phyloP scores from a whole-genome alignment of 2,329 filamentous ascomycete species.

The Aspergillus pseudonomiae region DNA sequence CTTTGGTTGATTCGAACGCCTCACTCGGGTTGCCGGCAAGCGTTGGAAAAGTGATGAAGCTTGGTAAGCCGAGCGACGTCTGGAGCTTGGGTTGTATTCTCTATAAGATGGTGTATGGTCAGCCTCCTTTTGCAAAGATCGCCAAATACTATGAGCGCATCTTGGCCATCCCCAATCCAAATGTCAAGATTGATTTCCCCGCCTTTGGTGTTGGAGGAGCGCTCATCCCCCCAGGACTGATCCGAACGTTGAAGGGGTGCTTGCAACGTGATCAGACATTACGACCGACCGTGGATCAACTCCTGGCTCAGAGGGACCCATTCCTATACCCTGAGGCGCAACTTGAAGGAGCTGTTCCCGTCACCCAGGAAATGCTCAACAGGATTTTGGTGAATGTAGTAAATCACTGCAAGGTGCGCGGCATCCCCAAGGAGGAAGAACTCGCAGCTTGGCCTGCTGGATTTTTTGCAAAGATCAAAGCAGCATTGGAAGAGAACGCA shows the following conservation, averaged over 20 bases:
- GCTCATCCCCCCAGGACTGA: conserved; percentile 57
- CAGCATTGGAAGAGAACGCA: conserved; percentile 46
- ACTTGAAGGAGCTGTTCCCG: conserved; percentile 50
- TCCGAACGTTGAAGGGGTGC: conserved; percentile 60
- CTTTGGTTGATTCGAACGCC: conserved; percentile 83
- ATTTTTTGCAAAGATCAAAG: conserved; percentile 52
- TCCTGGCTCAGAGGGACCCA: conserved; percentile 58
- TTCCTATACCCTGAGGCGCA: conserved; percentile 61
- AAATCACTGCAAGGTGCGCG: conserved; percentile 60
- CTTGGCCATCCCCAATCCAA: conserved; percentile 54
- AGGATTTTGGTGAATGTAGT: conserved; percentile 64
- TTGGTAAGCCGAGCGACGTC: conserved; percentile 93
- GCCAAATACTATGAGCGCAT: conserved; percentile 83
- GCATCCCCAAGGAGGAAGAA: conserved; percentile 61
- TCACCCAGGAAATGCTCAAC: conserved; percentile 61
- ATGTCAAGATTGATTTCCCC: conserved; percentile 52
- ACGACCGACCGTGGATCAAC: conserved; percentile 59
- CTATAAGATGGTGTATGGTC: conserved; percentile 98
- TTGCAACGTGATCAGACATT: conserved; percentile 60
- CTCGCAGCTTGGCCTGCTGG: conserved; percentile 51
- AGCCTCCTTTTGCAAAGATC: conserved; percentile 93
- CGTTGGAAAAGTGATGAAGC: conserved; percentile 78
- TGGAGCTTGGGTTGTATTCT: conserved; percentile 97
- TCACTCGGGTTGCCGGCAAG: conserved; percentile 52
- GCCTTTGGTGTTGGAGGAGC: conserved; percentile 51